phyloP scores from a whole-genome alignment of 331 rosid species.

The Rhamnella rubrinervis region DNA sequence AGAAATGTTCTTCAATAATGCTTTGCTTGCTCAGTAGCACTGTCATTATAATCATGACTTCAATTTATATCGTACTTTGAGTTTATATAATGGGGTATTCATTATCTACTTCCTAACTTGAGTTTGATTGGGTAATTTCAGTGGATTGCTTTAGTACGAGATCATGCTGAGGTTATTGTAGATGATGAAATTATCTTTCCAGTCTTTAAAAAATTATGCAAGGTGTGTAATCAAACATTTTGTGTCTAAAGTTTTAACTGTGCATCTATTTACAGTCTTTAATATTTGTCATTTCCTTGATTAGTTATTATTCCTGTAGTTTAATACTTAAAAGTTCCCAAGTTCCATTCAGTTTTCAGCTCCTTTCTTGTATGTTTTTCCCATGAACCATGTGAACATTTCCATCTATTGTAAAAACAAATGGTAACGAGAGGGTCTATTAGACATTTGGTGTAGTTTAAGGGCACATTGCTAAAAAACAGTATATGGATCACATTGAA shows the following conservation, averaged over 20 bases:
- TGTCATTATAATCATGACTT: neutral
- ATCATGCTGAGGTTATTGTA: constrained; percentile 80
- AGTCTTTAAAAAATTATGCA: constrained; percentile 64
- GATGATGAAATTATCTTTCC: constrained; percentile 65
- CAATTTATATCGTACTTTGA: neutral
- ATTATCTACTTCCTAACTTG: constrained; percentile 19
- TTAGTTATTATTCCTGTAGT: neutral
- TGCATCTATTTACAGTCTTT: neutral
- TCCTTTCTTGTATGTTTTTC: too few species aligned
- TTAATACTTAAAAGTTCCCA: neutral
- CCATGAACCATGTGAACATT: too few species aligned
- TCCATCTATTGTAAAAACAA: too few species aligned
- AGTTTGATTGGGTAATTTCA: constrained; percentile 44
- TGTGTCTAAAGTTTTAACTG: constrained; percentile 6
- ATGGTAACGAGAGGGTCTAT: too few species aligned
- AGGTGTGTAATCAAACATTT: constrained; percentile 46
- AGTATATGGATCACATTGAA: too few species aligned
- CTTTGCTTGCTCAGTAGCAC: constrained; percentile 7
- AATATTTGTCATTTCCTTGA: neutral
- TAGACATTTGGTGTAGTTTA: too few species aligned
- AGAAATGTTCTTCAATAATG: neutral
- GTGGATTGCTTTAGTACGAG: constrained; percentile 84
- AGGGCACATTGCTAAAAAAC: too few species aligned
- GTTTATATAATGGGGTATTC: neutral
- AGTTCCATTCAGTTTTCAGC: too few species aligned